phyloP scores from a whole-genome alignment of 495 filamentous ascomycete species.

The Delitschia confertaspora region DNA sequence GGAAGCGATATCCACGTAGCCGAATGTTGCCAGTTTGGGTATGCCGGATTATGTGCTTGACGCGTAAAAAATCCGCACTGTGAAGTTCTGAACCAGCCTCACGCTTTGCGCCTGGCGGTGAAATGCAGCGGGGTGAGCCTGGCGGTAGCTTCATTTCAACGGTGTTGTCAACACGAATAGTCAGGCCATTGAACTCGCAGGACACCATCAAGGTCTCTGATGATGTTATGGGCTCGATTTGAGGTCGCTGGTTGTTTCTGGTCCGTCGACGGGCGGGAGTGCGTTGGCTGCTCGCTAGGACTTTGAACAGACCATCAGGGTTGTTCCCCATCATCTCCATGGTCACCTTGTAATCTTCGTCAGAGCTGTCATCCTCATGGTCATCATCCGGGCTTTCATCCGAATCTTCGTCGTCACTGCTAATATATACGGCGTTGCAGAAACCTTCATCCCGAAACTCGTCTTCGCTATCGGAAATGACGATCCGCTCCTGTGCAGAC shows the following conservation, averaged over 20 bases:
- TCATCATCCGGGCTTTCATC: neutral
- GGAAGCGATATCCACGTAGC: constrained; percentile 25
- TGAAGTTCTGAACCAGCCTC: too few species aligned
- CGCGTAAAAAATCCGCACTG: constrained; percentile 27
- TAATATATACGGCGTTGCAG: too few species aligned
- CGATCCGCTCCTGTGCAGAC: too few species aligned
- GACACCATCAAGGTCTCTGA: neutral
- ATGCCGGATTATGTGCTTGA: constrained; percentile 22
- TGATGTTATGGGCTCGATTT: too few species aligned
- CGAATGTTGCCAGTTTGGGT: constrained; percentile 6
- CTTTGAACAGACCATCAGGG: neutral
- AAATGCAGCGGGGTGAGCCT: too few species aligned
- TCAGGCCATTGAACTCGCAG: neutral
- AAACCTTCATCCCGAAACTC: too few species aligned
- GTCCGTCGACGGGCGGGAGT: neutral
- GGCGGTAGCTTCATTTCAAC: constrained; percentile 19
- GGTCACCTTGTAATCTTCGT: neutral
- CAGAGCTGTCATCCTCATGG: constrained; percentile 1
- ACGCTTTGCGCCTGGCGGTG: neutral
- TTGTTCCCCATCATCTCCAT: constrained; percentile 7
- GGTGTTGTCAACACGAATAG: constrained; percentile 7
- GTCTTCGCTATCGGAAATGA: too few species aligned
- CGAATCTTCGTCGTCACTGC: too few species aligned
- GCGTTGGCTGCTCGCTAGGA: neutral
- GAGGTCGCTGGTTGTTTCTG: neutral